A percentile compares a stretch with the other conserved stretches of the same genome.
Evolutionary conservation across 2,329 filamentous ascomycete species (phyloP).

Genomic region (Claviceps sp.): DNA sequence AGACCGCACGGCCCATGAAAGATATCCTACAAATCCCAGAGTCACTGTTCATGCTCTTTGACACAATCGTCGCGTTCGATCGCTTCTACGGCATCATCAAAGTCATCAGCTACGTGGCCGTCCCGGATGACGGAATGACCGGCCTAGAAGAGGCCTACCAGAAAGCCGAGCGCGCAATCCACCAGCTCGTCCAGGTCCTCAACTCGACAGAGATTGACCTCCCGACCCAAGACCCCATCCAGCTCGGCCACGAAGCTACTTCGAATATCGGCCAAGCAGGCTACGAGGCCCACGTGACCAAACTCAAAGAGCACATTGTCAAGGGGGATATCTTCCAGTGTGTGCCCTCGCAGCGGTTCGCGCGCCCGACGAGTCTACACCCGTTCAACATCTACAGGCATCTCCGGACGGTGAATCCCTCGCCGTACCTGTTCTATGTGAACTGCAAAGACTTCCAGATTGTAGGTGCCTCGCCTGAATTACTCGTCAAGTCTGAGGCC

Average conservation of each 20-base stretch:
- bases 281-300: conserved; percentile 80
- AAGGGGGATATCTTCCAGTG: conserved; percentile 94
- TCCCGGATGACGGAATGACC: conserved; percentile 32
- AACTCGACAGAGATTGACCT: conserved; percentile 63
- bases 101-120: conserved; percentile 78
- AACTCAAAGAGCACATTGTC: conserved; percentile 80
- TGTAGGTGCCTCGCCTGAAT: conserved; percentile 85
- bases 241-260: conserved; percentile 62
- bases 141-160: conserved; percentile 52
- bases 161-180: conserved; percentile 50
- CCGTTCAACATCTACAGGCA: conserved; percentile 98
- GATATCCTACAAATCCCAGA: conserved; percentile 84
- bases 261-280: conserved; percentile 85
- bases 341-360: conserved; percentile 86
- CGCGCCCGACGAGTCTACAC: conserved; percentile 78
- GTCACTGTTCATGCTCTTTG: conserved; percentile 92
- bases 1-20: conserved; percentile 78
- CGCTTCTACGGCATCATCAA: conserved; percentile 89
- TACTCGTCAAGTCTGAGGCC: conserved; percentile 80
- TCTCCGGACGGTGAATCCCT: conserved; percentile 92
- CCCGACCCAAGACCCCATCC: conserved; percentile 61
- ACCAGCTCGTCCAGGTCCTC: conserved; percentile 56
- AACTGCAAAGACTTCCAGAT: conserved; percentile 88
- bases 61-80: conserved; percentile 89
- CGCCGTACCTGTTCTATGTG: conserved; percentile 93